Base-by-base conservation (phyloP, 495 filamentous ascomycete species). In the Penicillium herquei region DNA sequence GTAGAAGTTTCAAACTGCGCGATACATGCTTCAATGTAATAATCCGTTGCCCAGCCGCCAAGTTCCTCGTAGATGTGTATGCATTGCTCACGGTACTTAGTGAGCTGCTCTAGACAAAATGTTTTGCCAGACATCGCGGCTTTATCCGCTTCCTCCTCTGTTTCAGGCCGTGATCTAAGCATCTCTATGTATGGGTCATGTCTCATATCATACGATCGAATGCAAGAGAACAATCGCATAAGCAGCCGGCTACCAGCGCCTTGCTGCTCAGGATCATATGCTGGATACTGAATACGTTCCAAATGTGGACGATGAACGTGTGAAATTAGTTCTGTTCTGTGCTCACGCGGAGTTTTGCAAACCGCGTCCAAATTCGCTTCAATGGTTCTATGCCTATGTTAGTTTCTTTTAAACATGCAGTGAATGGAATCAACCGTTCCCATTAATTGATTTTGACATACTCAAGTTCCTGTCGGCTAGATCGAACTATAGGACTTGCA, bases 341-440 rank as follows among this genome's bases (percentile, higher is more conserved):
- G 81, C 7, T 78, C 70, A n/a, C 76, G 85, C 1, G 93, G 93
- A 1, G 87, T 88, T 46, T 75, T 85, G 53, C 87, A 86, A 9
- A 87, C 72, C 1, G 91, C 82, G 62, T 94, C 80, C 16, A 98
- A 69, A 57, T 90, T 96, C 18, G 76, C 48, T 65, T 98, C 93
- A 17, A 98, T 83, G 9, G 59, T 65, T 31, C 85, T 87, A 45
- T 0, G 45, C 18, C 3, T 9, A 26, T 21, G 3, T 40, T 30
- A 21, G 35, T 18, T 51, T 3, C 17, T 35, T 0, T 3, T n/a
- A n/a, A n/a, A n/a, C n/a, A n/a, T n/a, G n/a, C n/a, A n/a, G n/a
- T n/a, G n/a, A n/a, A n/a, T n/a, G n/a, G n/a, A n/a, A n/a, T n/a
- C n/a, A n/a, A n/a, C n/a, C n/a, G n/a, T n/a, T n/a, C n/a, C n/a